Conservation (phyloP, 768 basidiomycete species). For the Dacryopinax primogenitus region DNA sequence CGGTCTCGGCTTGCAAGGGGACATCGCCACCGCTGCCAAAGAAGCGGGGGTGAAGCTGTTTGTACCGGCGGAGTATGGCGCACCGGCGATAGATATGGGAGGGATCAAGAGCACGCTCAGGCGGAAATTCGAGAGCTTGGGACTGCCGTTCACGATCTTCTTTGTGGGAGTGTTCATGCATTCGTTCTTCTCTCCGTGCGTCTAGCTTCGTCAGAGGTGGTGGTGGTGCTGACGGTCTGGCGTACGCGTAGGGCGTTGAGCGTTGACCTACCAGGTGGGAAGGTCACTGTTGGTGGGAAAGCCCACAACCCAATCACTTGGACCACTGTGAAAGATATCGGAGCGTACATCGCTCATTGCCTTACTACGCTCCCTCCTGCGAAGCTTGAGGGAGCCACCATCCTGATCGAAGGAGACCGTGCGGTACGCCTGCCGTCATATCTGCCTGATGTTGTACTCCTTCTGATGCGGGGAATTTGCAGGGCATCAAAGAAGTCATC, state of each 20-base stretch:
- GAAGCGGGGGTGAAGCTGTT: conserved; percentile 15
- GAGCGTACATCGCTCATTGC: background rate
- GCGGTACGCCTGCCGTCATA: background rate
- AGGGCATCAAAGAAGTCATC: background rate
- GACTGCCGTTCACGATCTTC: background rate
- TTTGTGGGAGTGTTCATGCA: conserved; percentile 1
- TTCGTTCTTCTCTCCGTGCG: background rate
- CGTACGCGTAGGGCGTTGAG: background rate
- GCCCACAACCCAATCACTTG: background rate
- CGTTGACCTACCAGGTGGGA: background rate
- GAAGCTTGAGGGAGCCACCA: background rate
- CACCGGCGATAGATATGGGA: conserved; percentile 1
- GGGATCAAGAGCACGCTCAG: background rate
- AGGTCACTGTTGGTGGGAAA: background rate
- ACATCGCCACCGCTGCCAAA: background rate
- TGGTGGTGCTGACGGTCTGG: background rate
- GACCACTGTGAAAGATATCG: background rate
- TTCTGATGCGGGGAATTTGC: background rate
- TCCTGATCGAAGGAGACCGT: conserved; percentile 2
- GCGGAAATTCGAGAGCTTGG: background rate
- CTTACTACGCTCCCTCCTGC: background rate
- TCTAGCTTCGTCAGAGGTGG: background rate
- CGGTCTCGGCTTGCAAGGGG: background rate
- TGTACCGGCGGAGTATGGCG: conserved; percentile 10
- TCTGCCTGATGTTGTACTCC: background rate